A percentile compares a stretch with the other conserved stretches of the same genome.
phyloP scores from a whole-genome alignment of 169 alveolate genomes.

The Cystoisospora suis region DNA sequence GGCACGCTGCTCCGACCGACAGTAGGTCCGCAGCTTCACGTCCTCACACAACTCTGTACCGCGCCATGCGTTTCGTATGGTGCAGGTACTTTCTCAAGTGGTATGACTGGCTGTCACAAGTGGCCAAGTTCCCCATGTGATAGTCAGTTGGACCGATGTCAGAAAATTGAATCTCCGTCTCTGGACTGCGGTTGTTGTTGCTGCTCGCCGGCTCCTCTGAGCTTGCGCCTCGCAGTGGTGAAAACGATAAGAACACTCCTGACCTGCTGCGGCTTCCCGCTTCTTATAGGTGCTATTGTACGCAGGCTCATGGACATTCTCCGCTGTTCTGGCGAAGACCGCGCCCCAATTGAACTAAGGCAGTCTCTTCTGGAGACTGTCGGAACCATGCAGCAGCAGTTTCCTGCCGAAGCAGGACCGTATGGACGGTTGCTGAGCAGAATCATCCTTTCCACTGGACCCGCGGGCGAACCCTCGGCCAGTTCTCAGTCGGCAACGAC shows the following conservation, averaged over 20 bases:
- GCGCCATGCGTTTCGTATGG: neutral
- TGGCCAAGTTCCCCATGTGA: too few relatives aligned
- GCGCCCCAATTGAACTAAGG: constrained; percentile 3
- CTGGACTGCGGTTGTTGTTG: neutral
- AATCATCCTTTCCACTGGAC: too few relatives aligned
- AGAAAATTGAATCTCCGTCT: too few relatives aligned
- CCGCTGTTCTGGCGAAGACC: neutral
- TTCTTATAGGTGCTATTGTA: neutral
- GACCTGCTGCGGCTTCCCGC: constrained; percentile 11
- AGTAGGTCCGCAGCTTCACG: neutral
- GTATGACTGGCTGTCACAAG: too few relatives aligned
- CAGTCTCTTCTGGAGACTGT: neutral
- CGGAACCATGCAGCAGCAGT: neutral
- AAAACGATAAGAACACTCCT: neutral
- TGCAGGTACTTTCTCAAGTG: too few relatives aligned
- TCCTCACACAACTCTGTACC: neutral
- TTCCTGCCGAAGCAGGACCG: neutral
- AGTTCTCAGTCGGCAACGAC: too few relatives aligned
- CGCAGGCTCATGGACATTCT: neutral
- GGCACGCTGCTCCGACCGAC: constrained; percentile 16
- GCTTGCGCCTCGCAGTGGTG: neutral
- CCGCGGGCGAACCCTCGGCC: too few relatives aligned
- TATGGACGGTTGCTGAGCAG: too few relatives aligned
- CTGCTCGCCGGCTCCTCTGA: constrained; percentile 6
- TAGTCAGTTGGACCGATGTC: too few relatives aligned